Percentiles rank a stretch among this genome's conserved stretches.
Evolutionary conservation across 2,329 filamentous ascomycete species (phyloP).

Genomic region (Emergomyces orientalis): DNA sequence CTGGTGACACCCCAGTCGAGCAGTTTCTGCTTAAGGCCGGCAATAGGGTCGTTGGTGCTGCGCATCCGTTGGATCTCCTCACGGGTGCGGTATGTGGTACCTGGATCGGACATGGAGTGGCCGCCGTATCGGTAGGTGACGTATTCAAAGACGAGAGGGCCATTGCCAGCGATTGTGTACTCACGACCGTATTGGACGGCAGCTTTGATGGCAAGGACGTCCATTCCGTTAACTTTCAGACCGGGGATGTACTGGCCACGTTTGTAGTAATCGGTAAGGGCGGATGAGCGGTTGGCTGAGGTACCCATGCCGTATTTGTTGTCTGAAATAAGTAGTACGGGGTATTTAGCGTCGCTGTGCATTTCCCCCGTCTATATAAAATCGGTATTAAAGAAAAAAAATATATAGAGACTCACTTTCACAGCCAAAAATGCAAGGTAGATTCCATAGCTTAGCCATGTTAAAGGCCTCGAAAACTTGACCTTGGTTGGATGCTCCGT

Average conservation of each 20-base stretch:
- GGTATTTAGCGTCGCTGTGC: conserved; percentile 5
- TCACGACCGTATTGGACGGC: conserved; percentile 91
- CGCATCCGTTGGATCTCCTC: conserved; percentile 99
- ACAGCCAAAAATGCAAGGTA: conserved; percentile 91
- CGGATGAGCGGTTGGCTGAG: conserved; percentile 83
- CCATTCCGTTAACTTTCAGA: conserved; percentile 99
- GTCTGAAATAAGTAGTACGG: conserved; percentile 47
- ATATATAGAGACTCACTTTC: conserved; percentile 93
- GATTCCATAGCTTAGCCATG: conserved; percentile 99
- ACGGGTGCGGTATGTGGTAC: conserved; percentile 97
- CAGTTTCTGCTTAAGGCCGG: conserved; percentile 95
- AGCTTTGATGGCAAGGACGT: conserved; percentile 94
- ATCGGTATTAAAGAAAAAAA: background rate
- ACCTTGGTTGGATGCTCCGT: conserved; percentile 97
- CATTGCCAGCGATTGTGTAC: conserved; percentile 72
- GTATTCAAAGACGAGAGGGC: conserved; percentile 93
- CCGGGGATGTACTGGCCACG: conserved; percentile 98
- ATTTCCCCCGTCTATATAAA: background rate
- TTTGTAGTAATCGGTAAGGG: conserved; percentile 99
- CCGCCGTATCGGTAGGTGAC: conserved; percentile 99
- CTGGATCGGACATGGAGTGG: conserved; percentile 99
- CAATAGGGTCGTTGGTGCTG: conserved; percentile 95
- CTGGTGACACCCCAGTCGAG: conserved; percentile 85
- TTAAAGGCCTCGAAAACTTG: conserved; percentile 99
- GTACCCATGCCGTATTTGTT: conserved; percentile 99